Conservation (phyloP, 164 flowering plant species). For the Berberis vulgaris region DNA sequence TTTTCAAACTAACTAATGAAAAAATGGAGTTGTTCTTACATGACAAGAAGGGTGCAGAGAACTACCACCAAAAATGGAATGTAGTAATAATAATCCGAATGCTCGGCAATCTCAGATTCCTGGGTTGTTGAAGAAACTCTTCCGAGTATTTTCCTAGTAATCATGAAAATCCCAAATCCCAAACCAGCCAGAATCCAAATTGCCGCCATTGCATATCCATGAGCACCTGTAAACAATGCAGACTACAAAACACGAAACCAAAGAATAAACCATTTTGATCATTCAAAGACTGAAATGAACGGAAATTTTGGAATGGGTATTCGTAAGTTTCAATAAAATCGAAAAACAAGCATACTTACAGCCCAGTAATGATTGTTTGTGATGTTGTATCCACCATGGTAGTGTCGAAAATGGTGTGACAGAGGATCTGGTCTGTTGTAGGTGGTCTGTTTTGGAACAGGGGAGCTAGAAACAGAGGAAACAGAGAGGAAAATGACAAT, state of each 20-base stretch:
- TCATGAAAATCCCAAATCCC: slow-evolving; percentile 31
- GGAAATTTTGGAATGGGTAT: not conserved
- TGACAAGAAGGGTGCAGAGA: slow-evolving; percentile 35
- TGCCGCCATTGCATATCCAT: slow-evolving; percentile 48
- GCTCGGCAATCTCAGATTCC: not conserved
- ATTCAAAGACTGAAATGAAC: not conserved
- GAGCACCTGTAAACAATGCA: slow-evolving; percentile 52
- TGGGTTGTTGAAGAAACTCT: slow-evolving; percentile 1
- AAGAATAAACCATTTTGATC: not conserved
- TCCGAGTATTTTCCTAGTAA: slow-evolving; percentile 17
- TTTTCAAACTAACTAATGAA: not conserved
- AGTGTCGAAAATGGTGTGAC: slow-evolving; percentile 24
- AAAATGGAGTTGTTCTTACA: slow-evolving; percentile 29
- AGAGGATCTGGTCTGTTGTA: slow-evolving; percentile 47
- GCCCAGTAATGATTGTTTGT: slow-evolving; percentile 53
- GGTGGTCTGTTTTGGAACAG: slow-evolving; percentile 3
- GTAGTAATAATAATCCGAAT: slow-evolving; percentile 17
- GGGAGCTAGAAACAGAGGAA: slow-evolving; percentile 11
- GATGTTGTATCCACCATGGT: slow-evolving; percentile 38
- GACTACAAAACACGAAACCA: slow-evolving; percentile 30
- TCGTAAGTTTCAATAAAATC: not conserved
- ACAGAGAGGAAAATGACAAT: not conserved
- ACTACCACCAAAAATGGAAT: slow-evolving; percentile 21
- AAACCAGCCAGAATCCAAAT: slow-evolving; percentile 44
- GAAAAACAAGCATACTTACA: slow-evolving; percentile 25